These are phyloP conservation scores for Gossypium turneri DNA, from an alignment of 345 rosid genomes.

Conservation along the genomic window DNA sequence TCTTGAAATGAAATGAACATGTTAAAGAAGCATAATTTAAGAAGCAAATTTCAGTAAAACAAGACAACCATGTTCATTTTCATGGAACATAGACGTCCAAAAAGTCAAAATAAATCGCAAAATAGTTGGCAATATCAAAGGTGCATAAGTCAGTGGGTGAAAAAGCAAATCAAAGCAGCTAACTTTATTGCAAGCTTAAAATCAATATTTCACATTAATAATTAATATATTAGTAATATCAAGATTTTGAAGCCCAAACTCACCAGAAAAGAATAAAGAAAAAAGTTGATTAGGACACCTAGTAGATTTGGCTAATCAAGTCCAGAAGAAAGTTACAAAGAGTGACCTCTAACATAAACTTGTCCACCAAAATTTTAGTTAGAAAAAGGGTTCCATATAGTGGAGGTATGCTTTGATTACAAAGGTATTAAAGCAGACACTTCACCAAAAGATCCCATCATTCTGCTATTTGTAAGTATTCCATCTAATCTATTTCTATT, in stretches of 20 bases:
- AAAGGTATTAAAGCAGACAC: not conserved
- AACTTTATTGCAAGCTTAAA: not conserved
- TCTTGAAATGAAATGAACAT: not conserved
- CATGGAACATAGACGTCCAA: not conserved
- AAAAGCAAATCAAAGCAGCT: not conserved
- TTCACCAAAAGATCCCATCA: not conserved
- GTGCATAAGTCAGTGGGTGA: not conserved
- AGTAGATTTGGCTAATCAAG: not conserved
- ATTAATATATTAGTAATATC: not conserved
- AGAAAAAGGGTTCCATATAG: not conserved
- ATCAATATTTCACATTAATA: not conserved
- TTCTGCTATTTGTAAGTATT: not conserved
- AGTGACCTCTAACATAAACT: not conserved
- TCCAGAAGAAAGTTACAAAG: not conserved
- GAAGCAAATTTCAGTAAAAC: conserved; percentile 10
- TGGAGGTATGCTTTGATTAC: not conserved
- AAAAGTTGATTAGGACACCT: not conserved
- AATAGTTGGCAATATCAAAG: not conserved
- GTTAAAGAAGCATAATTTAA: not conserved
- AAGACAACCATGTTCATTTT: conserved; percentile 5
- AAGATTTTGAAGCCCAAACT: not conserved
- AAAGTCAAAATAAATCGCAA: not conserved
- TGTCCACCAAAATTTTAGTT: not conserved
- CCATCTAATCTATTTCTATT: not conserved
- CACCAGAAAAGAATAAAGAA: too few species aligned